phyloP scores from a whole-genome alignment of 805 yeast genomes.

The Saturnispora hagleri region DNA sequence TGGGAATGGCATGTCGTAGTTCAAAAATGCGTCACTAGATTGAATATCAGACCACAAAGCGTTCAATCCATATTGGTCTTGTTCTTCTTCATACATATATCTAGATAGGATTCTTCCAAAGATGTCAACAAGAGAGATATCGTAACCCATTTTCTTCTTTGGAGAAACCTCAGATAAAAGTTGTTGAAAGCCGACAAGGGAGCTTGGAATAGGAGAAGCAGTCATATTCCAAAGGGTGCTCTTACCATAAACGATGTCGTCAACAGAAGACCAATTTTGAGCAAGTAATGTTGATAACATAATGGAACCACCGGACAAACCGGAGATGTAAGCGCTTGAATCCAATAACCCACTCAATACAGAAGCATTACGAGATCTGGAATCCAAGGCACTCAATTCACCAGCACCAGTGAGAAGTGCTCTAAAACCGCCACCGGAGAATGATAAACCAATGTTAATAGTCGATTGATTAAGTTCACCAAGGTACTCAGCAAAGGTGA shows the following conservation, averaged over 20 bases:
- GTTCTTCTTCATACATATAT: slow-evolving; percentile 50
- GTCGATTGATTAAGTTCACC: slow-evolving; percentile 25
- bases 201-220: slow-evolving; percentile 47
- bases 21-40: slow-evolving; percentile 44
- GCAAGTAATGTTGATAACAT: slow-evolving; percentile 54
- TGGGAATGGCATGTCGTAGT: slow-evolving; percentile 63
- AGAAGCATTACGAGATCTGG: slow-evolving; percentile 42
- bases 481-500: slow-evolving; percentile 30
- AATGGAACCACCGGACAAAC: slow-evolving; percentile 77
- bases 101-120: slow-evolving; percentile 66
- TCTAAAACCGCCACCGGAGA: slow-evolving; percentile 81
- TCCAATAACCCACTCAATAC: slow-evolving; percentile 53
- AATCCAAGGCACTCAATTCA: slow-evolving; percentile 66
- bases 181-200: slow-evolving; percentile 37
- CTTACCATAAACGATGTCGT: slow-evolving; percentile 35
- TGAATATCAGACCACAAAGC: slow-evolving; percentile 47
- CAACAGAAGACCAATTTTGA: slow-evolving; percentile 63
- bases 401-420: slow-evolving; percentile 84
- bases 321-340: slow-evolving; percentile 59
- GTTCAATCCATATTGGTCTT: slow-evolving; percentile 49
- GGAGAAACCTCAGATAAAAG: slow-evolving; percentile 39
- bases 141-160: slow-evolving; percentile 50
- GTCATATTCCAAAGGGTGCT: slow-evolving; percentile 56
- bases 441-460: slow-evolving; percentile 48
- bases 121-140: slow-evolving; percentile 53